Percentiles rank a stretch among this genome's conserved stretches.
These are phyloP conservation scores for Aristolochia contorta DNA, from an alignment of 164 flowering plant genomes.

Conservation along the genomic window DNA sequence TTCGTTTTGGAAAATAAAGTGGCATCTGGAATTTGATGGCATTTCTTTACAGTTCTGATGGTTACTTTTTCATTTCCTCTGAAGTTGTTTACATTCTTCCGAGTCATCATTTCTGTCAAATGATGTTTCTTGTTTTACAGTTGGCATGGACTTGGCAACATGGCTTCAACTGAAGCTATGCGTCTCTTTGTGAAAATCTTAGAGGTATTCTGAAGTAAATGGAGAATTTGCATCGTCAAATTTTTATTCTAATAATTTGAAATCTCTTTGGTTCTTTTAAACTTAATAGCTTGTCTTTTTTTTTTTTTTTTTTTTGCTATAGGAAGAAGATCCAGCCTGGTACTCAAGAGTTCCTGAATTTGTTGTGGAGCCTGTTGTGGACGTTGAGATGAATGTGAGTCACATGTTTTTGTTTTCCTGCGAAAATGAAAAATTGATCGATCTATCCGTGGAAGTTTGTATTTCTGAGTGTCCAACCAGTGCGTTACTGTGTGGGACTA, in stretches of 20 bases:
- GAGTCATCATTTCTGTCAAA: neutral
- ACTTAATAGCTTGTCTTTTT: neutral
- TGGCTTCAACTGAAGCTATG: constrained; percentile 95
- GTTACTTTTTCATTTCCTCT: neutral
- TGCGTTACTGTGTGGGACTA: no score
- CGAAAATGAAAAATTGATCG: no score
- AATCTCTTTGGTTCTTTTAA: neutral
- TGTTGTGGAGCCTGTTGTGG: constrained; percentile 58
- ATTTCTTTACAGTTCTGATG: neutral
- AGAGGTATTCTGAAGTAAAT: constrained; percentile 47
- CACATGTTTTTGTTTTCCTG: no score
- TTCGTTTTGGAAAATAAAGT: no score
- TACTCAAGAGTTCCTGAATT: constrained; percentile 79
- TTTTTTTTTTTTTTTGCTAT: constrained; percentile 10
- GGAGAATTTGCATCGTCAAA: neutral
- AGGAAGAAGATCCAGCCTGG: constrained; percentile 99
- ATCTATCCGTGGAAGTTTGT: no score
- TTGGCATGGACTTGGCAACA: constrained; percentile 89
- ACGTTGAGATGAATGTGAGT: constrained; percentile 89
- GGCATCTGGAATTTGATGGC: no score
- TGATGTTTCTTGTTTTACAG: constrained; percentile 28
- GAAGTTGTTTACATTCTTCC: neutral
- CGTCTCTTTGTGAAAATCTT: constrained; percentile 97
- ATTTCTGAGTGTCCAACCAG: no score
- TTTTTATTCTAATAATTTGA: neutral